These are phyloP conservation scores for Macrophomina pseudophaseolina DNA, from an alignment of 2,329 filamentous ascomycete species.

Conservation along the genomic window DNA sequence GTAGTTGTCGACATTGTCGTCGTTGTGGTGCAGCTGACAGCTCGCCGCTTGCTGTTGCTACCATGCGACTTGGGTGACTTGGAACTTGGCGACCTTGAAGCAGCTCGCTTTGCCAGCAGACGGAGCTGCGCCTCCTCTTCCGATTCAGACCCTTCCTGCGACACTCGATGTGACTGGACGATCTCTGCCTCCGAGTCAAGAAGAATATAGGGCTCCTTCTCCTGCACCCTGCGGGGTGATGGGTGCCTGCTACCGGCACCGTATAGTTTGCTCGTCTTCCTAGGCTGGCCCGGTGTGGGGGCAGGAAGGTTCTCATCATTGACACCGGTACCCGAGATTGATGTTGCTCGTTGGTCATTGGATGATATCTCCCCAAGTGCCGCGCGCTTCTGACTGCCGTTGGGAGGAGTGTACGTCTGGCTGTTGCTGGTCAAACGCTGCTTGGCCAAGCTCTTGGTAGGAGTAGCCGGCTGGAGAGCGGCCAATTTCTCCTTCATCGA, in stretches of 20 bases:
- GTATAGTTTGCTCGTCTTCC: slow-evolving; percentile 82
- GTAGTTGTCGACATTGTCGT: slow-evolving; percentile 65
- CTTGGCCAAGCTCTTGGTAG: slow-evolving; percentile 58
- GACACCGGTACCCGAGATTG: slow-evolving; percentile 60
- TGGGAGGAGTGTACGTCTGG: slow-evolving; percentile 82
- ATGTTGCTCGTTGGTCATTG: slow-evolving; percentile 63
- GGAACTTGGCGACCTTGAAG: slow-evolving; percentile 62
- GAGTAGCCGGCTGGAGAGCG: slow-evolving; percentile 61
- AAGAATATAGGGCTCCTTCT: slow-evolving; percentile 56
- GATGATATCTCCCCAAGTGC: slow-evolving; percentile 94
- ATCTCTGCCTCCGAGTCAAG: slow-evolving; percentile 65
- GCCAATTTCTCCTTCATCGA: slow-evolving; percentile 81
- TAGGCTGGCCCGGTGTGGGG: slow-evolving; percentile 92
- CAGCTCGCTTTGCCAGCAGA: slow-evolving; percentile 67
- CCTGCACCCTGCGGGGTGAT: slow-evolving; percentile 37
- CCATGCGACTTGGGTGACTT: slow-evolving; percentile 36
- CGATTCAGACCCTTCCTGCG: slow-evolving; percentile 62
- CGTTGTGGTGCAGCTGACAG: slow-evolving; percentile 76
- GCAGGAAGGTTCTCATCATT: slow-evolving; percentile 92
- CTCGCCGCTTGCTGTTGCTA: slow-evolving; percentile 67
- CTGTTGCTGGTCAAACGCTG: slow-evolving; percentile 64
- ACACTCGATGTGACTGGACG: slow-evolving; percentile 63
- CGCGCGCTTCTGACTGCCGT: slow-evolving; percentile 75
- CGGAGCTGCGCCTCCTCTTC: slow-evolving; percentile 85
- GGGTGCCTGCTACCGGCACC: slow-evolving; percentile 54